Evolutionary conservation across 2,329 filamentous ascomycete species (phyloP).

Genomic region (Simplicillium sp.): DNA sequence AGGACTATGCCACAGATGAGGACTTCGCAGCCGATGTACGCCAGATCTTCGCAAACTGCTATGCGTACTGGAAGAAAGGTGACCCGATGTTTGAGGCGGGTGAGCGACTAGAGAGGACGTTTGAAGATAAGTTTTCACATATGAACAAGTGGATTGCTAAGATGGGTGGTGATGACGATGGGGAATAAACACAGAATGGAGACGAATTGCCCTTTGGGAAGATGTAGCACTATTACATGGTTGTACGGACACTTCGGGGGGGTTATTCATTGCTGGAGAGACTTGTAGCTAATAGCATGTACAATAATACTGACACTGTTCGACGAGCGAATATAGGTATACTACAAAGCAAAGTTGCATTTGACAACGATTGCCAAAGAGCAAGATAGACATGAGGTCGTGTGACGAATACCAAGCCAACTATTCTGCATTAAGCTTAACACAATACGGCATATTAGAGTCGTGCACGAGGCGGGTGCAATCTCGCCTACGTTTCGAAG

Average conservation of each 20-base stretch:
- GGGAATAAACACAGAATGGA: constrained; percentile 6
- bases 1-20: constrained; percentile 39
- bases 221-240: background rate
- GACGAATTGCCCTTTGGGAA: background rate
- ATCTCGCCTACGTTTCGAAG: too few relatives aligned
- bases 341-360: too few relatives aligned
- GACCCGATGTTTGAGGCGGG: constrained; percentile 46
- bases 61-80: constrained; percentile 49
- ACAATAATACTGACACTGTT: too few relatives aligned
- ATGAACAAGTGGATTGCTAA: constrained; percentile 53
- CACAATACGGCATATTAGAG: too few relatives aligned
- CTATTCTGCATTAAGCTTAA: too few relatives aligned
- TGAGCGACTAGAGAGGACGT: constrained; percentile 46
- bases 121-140: constrained; percentile 48
- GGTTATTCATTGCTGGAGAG: too few relatives aligned
- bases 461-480: too few relatives aligned
- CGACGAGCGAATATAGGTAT: too few relatives aligned
- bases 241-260: background rate
- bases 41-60: constrained; percentile 55
- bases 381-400: too few relatives aligned
- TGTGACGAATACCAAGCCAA: too few relatives aligned
- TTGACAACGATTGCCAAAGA: too few relatives aligned
- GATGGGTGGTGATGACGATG: constrained; percentile 30
- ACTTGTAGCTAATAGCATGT: too few relatives aligned
- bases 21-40: constrained; percentile 49